Conservation (phyloP, 495 filamentous ascomycete species). For the Elasticomyces elasticus region DNA sequence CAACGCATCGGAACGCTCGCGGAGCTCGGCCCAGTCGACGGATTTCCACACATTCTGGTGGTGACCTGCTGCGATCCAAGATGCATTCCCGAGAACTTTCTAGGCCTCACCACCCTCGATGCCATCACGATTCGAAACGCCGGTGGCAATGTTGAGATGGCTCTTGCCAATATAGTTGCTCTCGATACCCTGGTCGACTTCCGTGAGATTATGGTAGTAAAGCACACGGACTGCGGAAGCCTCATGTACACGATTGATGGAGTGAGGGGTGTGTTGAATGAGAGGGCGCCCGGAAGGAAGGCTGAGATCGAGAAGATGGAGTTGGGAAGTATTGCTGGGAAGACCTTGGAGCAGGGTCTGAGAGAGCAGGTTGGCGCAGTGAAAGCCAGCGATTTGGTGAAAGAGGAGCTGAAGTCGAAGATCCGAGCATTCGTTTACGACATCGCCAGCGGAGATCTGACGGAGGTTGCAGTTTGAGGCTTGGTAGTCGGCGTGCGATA, state of each 20-base stretch:
- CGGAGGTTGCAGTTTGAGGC: neutral
- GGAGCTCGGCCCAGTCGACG: neutral
- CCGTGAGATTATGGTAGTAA: conserved; percentile 2
- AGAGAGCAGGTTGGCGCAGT: neutral
- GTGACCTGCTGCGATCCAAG: conserved; percentile 9
- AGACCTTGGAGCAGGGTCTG: neutral
- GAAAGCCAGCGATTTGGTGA: neutral
- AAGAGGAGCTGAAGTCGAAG: neutral
- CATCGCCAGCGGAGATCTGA: neutral
- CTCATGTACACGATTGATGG: neutral
- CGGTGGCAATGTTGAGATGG: conserved; percentile 1
- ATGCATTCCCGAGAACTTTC: conserved; percentile 7
- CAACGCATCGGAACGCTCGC: neutral
- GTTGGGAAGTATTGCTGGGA: conserved; percentile 4
- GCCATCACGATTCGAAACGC: conserved; percentile 1
- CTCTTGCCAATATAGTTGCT: neutral
- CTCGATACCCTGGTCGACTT: neutral
- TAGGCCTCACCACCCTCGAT: neutral
- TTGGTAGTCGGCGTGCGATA: too few species aligned
- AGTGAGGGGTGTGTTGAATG: neutral
- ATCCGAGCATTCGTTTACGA: neutral
- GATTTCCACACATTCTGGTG: neutral
- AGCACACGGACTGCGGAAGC: conserved; percentile 10
- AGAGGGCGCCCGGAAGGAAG: neutral
- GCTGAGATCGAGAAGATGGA: conserved; percentile 2